Percentiles rank a stretch among this genome's conserved stretches.
Conservation (phyloP, 768 basidiomycete genomes). For the Hericium rajendrae region DNA sequence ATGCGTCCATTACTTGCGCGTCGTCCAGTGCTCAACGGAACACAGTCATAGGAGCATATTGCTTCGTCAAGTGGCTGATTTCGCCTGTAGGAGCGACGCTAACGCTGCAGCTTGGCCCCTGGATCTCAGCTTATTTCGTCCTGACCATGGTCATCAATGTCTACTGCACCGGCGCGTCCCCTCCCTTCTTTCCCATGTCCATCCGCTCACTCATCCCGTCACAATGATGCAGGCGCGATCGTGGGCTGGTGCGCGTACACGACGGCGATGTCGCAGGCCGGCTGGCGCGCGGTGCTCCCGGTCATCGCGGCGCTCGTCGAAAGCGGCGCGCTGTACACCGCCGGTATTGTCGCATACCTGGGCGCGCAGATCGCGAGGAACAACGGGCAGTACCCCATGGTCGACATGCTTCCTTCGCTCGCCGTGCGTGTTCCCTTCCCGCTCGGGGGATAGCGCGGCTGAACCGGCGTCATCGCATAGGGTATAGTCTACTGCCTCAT, state of each 20-base stretch:
- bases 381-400: not conserved
- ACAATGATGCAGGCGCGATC: not conserved
- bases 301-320: not conserved
- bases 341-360: not conserved
- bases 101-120: not conserved
- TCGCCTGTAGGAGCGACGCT: not conserved
- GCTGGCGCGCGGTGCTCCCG: not conserved
- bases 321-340: not conserved
- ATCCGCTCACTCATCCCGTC: not conserved
- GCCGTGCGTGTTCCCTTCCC: not conserved
- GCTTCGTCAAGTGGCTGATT: not conserved
- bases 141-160: not conserved
- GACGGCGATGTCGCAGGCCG: not conserved
- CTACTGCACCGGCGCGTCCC: not conserved
- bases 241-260: not conserved
- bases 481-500: not conserved
- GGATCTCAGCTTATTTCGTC: not conserved
- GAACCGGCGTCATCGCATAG: not conserved
- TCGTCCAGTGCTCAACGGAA: not conserved
- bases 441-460: not conserved
- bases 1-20: not conserved
- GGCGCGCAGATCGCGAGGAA: not conserved
- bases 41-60: not conserved
- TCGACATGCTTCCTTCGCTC: not conserved
- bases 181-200: not conserved